These are phyloP conservation scores for Botryosphaeria dothidea DNA, from an alignment of 2,329 filamentous ascomycete genomes.

Conservation along the genomic window DNA sequence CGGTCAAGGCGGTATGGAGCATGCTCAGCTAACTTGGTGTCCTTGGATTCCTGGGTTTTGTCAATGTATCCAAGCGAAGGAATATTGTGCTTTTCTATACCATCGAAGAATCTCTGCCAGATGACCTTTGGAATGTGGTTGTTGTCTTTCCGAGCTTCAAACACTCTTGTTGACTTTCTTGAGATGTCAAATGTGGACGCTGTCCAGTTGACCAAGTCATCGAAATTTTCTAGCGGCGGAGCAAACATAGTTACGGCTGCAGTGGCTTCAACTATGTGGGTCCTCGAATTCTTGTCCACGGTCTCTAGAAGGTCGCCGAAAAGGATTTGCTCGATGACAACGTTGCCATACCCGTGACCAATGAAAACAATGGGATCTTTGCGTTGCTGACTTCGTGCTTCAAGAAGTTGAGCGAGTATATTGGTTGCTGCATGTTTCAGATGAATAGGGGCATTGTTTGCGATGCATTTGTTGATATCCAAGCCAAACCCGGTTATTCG, in stretches of 20 bases:
- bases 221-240: background rate
- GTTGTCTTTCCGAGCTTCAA: background rate
- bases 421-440: background rate
- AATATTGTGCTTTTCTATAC: background rate
- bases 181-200: background rate
- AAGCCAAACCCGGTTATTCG: background rate
- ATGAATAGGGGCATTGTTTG: background rate
- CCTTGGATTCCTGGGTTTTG: background rate
- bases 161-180: background rate
- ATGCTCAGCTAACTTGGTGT: background rate
- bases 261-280: background rate
- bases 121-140: background rate
- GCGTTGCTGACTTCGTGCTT: background rate
- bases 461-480: background rate
- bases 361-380: slow-evolving; percentile 5
- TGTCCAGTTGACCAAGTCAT: background rate
- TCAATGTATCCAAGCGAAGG: background rate
- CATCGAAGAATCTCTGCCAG: background rate
- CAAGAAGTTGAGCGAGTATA: background rate
- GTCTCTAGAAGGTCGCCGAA: background rate
- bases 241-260: background rate
- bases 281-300: background rate
- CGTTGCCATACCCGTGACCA: slow-evolving; percentile 6
- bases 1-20: background rate
- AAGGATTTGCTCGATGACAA: background rate